These are phyloP conservation scores for Chrysosporium queenslandicum DNA, from an alignment of 2,329 filamentous ascomycete species.

Conservation along the genomic window DNA sequence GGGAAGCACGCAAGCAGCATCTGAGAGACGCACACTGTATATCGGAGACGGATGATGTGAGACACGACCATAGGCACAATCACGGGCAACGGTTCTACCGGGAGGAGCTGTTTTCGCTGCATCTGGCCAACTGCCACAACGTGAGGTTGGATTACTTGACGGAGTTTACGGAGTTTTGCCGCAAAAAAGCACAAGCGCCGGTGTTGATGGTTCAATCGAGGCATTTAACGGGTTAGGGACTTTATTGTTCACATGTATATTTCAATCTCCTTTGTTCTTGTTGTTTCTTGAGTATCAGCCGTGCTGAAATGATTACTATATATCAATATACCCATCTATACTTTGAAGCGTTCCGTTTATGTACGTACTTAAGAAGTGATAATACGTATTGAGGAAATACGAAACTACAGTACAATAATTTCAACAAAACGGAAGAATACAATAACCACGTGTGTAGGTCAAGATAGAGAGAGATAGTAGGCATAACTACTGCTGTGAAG, in stretches of 20 bases:
- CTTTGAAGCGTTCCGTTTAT: too few relatives aligned
- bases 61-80: conserved; percentile 4
- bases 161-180: conserved; percentile 11
- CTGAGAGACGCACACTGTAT: conserved; percentile 12
- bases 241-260: neutral
- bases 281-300: neutral
- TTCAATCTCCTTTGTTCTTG: neutral
- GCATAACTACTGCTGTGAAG: too few relatives aligned
- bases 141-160: conserved; percentile 11
- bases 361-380: too few relatives aligned
- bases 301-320: neutral
- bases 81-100: conserved; percentile 11
- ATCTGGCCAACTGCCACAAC: conserved; percentile 14
- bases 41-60: conserved; percentile 4
- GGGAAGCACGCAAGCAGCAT: conserved; percentile 9
- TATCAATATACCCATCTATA: too few relatives aligned
- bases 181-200: conserved; percentile 9
- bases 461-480: too few relatives aligned
- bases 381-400: too few relatives aligned
- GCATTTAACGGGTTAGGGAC: neutral
- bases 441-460: too few relatives aligned
- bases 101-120: conserved; percentile 13
- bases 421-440: too few relatives aligned
- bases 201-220: conserved; percentile 9
- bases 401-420: too few relatives aligned